phyloP scores from a whole-genome alignment of 805 yeast species.

The Pichia cabralensis region DNA sequence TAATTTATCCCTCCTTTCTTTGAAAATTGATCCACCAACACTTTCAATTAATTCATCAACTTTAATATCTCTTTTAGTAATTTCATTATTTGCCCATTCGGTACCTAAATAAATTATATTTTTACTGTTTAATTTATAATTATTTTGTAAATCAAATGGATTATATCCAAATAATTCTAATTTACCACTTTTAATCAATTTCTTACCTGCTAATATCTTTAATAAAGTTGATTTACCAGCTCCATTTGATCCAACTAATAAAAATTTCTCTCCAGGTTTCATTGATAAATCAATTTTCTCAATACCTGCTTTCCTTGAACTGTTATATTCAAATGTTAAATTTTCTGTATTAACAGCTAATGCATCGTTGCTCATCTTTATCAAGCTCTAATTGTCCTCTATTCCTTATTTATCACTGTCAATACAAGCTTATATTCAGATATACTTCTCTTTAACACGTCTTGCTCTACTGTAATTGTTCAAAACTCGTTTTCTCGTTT shows the following conservation, averaged over 20 bases:
- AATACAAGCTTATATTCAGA: no score
- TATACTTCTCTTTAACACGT: no score
- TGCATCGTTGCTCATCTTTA: constrained; percentile 3
- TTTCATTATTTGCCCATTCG: constrained; percentile 92
- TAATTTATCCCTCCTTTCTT: constrained; percentile 69
- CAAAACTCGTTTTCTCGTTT: no score
- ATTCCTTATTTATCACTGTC: no score
- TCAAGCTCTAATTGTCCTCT: no score
- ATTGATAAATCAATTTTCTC: constrained; percentile 51
- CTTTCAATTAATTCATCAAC: constrained; percentile 70
- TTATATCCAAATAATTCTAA: constrained; percentile 73
- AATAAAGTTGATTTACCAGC: constrained; percentile 93
- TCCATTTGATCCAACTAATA: constrained; percentile 89
- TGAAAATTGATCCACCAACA: constrained; percentile 65
- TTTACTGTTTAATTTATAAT: constrained; percentile 5
- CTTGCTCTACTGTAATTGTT: no score
- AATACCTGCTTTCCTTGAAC: constrained; percentile 52
- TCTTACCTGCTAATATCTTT: constrained; percentile 82
- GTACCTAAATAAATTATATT: constrained; percentile 75
- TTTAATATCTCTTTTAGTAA: constrained; percentile 85
- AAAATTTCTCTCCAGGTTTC: constrained; percentile 63
- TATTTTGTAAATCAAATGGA: constrained; percentile 46
- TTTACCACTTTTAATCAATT: constrained; percentile 64
- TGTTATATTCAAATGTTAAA: constrained; percentile 61
- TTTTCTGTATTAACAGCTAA: constrained; percentile 48